Base-by-base conservation (phyloP, 106 monocot species). In the Alisma plantagoaquatica region DNA sequence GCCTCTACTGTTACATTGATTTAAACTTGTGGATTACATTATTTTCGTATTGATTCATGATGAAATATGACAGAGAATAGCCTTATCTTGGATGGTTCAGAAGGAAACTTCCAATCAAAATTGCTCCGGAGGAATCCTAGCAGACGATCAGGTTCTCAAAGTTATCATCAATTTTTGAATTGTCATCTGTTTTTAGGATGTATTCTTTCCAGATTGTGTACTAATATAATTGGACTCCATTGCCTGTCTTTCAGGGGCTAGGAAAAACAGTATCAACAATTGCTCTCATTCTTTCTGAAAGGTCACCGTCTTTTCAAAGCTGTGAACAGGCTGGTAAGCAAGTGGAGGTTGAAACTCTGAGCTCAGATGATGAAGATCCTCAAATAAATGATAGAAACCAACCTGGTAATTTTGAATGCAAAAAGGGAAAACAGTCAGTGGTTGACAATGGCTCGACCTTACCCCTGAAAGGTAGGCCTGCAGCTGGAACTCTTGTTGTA, bases 81-180 rank as follows among this genome's bases (percentile, higher is more conserved):
- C 93, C 48, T 73, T 94, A 43, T 76, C 93, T 53, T 94, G 93
- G 93, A 94, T 94, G 93, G 72, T 94, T 49, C 80, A 83, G 22
- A 94, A 80, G 63, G 93, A 94, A 66, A 83, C 57, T 4, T 0
- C 20, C 23, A 73, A 67, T 41, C 41, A 58, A 24, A 56, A 77
- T 28, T 94, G 93, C 59, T 77, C 72, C 55, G 93, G 93, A 47
- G 93, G 93, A 26, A 94, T 94, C 52, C 83, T 94, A 60, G 93
- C 93, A 46, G 93, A 94, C 73, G 93, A 93, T 62, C 93, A 94
- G 83, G 93, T 88, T 66, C 31, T n/a, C n/a, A n/a, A n/a, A n/a
- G n/a, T n/a, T n/a, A n/a, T n/a, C n/a, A n/a, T n/a, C n/a, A n/a
- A n/a, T n/a, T n/a, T n/a, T n/a, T n/a, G n/a, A n/a, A n/a, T n/a